These are phyloP conservation scores for Ceratocystis papillata DNA, from an alignment of 2,329 filamentous ascomycete genomes.

Conservation along the genomic window DNA sequence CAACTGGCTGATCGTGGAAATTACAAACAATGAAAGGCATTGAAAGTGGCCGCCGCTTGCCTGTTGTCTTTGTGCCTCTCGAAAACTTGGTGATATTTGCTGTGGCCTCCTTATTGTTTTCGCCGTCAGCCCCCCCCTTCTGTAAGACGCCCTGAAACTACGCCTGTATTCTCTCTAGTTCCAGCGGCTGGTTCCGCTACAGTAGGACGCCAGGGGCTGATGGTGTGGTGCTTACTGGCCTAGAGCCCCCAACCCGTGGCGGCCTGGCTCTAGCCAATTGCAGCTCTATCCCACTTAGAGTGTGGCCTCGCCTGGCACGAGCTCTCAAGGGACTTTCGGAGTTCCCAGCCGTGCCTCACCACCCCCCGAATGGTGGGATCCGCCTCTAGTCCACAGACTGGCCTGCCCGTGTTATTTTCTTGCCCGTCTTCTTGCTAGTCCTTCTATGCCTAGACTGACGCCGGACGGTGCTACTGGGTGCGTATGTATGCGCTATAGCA, in stretches of 20 bases:
- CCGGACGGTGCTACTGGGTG: neutral
- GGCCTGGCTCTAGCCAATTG: neutral
- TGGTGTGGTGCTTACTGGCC: neutral
- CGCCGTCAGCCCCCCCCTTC: neutral
- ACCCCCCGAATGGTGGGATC: neutral
- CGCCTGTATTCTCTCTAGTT: neutral
- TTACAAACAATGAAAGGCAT: neutral
- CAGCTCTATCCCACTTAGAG: neutral
- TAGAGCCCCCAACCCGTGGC: neutral
- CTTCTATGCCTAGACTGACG: neutral
- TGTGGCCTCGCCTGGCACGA: neutral
- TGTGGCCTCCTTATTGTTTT: too few species aligned
- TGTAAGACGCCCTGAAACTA: neutral
- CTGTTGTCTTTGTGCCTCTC: too few species aligned
- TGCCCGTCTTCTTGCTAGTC: neutral
- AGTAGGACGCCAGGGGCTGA: neutral
- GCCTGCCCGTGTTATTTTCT: neutral
- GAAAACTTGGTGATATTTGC: neutral
- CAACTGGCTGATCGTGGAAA: neutral
- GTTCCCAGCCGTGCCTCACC: conserved; percentile 5
- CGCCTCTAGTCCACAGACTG: neutral
- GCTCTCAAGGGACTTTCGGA: neutral
- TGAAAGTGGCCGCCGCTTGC: too few species aligned
- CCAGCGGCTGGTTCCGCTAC: conserved; percentile 1
- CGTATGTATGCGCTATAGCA: neutral